These are phyloP conservation scores for Neckera pumila DNA, from an alignment of 225 moss, liverwort and hornwort species.

Conservation along the genomic window DNA sequence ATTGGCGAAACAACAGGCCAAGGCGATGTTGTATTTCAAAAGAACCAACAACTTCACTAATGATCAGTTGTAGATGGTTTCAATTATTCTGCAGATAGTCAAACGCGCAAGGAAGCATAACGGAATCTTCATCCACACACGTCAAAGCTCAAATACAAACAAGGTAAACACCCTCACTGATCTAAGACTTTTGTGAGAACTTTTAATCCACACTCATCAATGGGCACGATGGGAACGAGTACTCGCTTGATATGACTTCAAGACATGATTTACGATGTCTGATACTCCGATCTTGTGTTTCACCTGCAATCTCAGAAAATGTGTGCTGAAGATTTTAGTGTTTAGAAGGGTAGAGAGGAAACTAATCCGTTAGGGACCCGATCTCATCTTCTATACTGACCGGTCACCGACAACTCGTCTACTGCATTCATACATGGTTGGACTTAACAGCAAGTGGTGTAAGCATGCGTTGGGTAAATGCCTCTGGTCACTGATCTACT, in stretches of 20 bases:
- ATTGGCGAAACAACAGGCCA: not conserved
- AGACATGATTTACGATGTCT: conserved; percentile 27
- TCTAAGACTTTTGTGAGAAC: not conserved
- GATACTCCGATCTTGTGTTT: conserved; percentile 45
- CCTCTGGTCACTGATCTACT: not conserved
- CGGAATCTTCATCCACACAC: not conserved
- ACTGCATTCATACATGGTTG: not conserved
- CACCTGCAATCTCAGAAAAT: conserved; percentile 30
- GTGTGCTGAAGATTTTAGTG: not conserved
- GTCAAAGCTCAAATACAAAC: not conserved
- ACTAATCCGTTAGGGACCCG: not conserved
- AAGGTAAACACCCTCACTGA: not conserved
- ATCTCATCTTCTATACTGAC: not conserved
- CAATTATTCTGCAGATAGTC: not conserved
- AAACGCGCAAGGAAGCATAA: not conserved
- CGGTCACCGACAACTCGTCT: not conserved
- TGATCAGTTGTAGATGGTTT: not conserved
- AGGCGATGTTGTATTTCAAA: not conserved
- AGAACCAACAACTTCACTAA: not conserved
- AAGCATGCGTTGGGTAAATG: not conserved
- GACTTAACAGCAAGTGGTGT: not conserved
- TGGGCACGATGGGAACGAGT: not conserved
- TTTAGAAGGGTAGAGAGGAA: not conserved
- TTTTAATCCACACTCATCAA: not conserved
- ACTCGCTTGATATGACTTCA: conserved; percentile 20